Percentiles rank a stretch among this genome's conserved stretches.
These are phyloP conservation scores for Dioscorea zingiberensis DNA, from an alignment of 106 monocot genomes.

Conservation along the genomic window DNA sequence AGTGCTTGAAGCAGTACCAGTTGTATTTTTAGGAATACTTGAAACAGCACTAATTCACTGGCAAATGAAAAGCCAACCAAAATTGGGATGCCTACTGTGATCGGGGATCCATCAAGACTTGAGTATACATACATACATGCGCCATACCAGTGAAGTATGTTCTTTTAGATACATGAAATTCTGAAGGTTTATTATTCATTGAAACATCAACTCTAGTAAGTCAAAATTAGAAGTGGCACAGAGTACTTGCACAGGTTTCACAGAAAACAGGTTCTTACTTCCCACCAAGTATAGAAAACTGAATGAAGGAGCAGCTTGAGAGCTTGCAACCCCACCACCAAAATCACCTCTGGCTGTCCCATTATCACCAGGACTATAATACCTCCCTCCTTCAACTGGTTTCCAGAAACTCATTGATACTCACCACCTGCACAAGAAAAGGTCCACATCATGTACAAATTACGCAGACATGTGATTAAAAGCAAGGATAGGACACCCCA, in stretches of 20 bases:
- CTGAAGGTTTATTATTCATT: not conserved
- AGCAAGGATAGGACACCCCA: not conserved
- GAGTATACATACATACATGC: not conserved
- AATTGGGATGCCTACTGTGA: not conserved
- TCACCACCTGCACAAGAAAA: not conserved
- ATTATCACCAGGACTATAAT: conserved; percentile 32
- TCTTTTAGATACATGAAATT: not conserved
- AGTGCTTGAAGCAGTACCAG: not conserved
- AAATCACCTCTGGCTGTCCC: conserved; percentile 31
- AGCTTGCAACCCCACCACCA: not conserved
- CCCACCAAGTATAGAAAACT: conserved; percentile 75
- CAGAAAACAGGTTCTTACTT: conserved; percentile 17
- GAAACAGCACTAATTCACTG: not conserved
- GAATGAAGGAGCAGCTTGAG: conserved; percentile 32
- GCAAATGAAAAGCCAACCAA: not conserved
- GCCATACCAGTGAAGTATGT: not conserved
- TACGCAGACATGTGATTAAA: not conserved
- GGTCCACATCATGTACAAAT: not conserved
- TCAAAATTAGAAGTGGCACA: not conserved
- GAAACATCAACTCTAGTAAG: not conserved
- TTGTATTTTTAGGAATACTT: not conserved
- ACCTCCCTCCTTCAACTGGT: conserved; percentile 73
- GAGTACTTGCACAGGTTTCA: not conserved
- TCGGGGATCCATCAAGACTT: not conserved
- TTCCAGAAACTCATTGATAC: conserved; percentile 78